Percentiles rank a stretch among this genome's conserved stretches.
Conservation (phyloP, 306 rosid species). For the Clitoria ternatea region DNA sequence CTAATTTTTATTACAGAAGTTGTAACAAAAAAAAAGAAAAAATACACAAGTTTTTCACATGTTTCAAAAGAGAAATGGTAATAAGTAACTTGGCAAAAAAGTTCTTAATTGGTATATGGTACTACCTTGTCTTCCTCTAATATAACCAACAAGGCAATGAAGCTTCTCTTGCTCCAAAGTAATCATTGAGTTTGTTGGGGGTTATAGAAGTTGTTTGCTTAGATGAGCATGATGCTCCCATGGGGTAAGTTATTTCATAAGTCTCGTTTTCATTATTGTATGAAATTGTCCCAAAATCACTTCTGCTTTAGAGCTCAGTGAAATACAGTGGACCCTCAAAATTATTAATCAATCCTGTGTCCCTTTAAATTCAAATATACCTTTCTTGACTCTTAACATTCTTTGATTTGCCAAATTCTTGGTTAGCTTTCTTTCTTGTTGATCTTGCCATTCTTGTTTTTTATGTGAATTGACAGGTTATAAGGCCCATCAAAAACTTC, state of each 20-base stretch:
- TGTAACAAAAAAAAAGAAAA: background rate
- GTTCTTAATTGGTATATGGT: background rate
- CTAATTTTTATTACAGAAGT: background rate
- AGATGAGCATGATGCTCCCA: background rate
- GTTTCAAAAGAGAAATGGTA: background rate
- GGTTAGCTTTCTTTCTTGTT: background rate
- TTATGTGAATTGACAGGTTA: background rate
- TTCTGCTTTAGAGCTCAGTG: background rate
- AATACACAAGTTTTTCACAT: background rate
- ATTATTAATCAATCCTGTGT: background rate
- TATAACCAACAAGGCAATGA: background rate
- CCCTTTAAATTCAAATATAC: background rate
- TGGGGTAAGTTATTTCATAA: background rate
- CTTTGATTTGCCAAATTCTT: background rate
- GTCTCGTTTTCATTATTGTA: background rate
- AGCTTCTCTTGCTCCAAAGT: slow-evolving; percentile 4
- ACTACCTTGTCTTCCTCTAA: background rate
- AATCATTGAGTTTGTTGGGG: background rate
- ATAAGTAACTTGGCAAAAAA: background rate
- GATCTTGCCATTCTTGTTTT: background rate
- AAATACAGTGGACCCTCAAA: background rate
- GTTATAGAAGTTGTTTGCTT: background rate
- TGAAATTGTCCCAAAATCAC: background rate
- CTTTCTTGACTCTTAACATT: background rate
- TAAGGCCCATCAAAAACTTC: background rate